Evolutionary conservation across 1,139 yeast genomes (phyloP), one percentile per base, ranked within the genome.

Genomic region (Schwanniomyces etchellsii): DNA sequence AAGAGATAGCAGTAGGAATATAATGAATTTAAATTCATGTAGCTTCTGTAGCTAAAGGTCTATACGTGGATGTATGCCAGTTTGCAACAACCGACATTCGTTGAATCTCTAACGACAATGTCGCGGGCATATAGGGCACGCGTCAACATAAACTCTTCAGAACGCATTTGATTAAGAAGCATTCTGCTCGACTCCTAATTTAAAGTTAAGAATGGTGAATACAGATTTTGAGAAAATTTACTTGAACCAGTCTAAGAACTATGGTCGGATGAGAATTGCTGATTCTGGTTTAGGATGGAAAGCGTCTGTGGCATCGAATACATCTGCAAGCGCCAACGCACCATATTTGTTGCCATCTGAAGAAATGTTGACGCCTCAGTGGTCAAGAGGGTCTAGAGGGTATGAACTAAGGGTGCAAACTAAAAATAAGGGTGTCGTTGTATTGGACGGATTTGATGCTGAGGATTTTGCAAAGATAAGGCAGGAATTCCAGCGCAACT

Each of bases 261-360:
- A 77, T 28, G 99, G 99, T 13, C 80, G 94, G 45, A 82, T 91
- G 73, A 85, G 98, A 57, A 75, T 93, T 40, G 95, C 96, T 6
- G 91, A 83, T 41, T 80, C 93, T 12, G 99, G 99, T 29, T 71
- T 91, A 27, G 99, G 99, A 29, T 91, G 99, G 99, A 91, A 89
- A 50, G 86, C 88, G 0, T 44, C 57, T 4, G 43, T 43, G n/a
- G 32, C 53, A 10, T 45, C 45, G 24, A 47, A 40, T 27, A 61
- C 69, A 32, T 47, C 60, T 16, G 68, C 76, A 10, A 53, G 54
- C n/a, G 64, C 70, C 39, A 69, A 70, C 28, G 79, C 77, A 30
- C 96, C 97, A 12, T 86, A 86, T 45, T 64, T 93, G 38, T 65
- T 93, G 38, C 93, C 96, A 11, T 75, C 88, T 6, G 85, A 85